Base-by-base conservation (phyloP, 1,284 basidiomycete genomes). In the Naganishia albida region DNA sequence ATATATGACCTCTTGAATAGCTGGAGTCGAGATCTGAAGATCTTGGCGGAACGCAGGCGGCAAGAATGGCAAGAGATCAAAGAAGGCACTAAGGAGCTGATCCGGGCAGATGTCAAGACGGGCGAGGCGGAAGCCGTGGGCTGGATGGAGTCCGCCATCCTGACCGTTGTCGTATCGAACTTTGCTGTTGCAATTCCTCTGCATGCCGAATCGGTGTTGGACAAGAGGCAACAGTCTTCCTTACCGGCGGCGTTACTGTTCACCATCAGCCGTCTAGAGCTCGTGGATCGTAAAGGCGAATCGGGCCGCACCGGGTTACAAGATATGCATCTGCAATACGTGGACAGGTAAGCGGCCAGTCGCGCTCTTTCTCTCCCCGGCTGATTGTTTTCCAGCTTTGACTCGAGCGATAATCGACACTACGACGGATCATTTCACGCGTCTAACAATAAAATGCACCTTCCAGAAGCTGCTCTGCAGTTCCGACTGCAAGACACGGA, bases 1-100 rank as follows among this genome's bases (percentile, higher is more conserved):
- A 80, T 95, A 13, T 89, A 88, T 16, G 93, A 95, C 74, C 89
- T 93, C 65, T 78, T 93, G 54, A 89, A 92, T 72, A 85, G 92
- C 62, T 72, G 73, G 70, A 72, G 90, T 85, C 83, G 85, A 7
- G 93, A 95, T 72, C 82, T 94, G 62, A 80, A 87, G 23, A 79
- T 85, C 20, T 83, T 89, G 38, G 84, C 86, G 71, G 87, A 90
- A 70, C 85, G 88, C 70, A 85, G 91, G 42, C 85, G 86, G 3
- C 78, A 82, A 0, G 91, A 95, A 71, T 80, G 94, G 7, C 85
- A 85, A 40, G 87, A 87, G 59, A 90, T 96, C 80, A 91, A 90
- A 72, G 85, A 88, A 68, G 83, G 84, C 63, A 89, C 90, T 0
- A 87, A 91, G 64, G 89, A 89, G 80, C 85, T 71, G 81, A 85